Base-by-base conservation (phyloP, 208 protist species). In the Trypanosoma platydactyli region DNA sequence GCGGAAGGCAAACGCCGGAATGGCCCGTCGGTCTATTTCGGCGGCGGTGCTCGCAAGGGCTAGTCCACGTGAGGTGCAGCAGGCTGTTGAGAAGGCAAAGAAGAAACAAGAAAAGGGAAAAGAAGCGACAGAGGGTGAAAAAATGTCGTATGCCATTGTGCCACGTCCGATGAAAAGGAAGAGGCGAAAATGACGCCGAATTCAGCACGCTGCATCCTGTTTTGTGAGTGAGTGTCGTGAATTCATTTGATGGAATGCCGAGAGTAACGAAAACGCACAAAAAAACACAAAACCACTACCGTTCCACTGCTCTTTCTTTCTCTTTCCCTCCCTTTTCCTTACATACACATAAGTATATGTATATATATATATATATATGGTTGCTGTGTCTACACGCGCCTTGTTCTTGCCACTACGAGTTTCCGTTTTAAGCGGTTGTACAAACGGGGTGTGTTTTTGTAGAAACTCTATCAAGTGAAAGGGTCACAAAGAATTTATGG, bases 1-100 rank as follows among this genome's bases (percentile, higher is more conserved):
- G 27, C 63, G 69, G 12, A 70, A 61, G 57, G 50, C 70, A 49
- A 74, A 73, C 3, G 87, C 73, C 0, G 81, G 68, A 33, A 81
- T 81, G 51, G 79, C 83, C 11, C 81, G 80, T 0, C 67, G 76
- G 30, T 63, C 74, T n/a, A 94, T 94, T 71, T 61, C 84, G n/a
- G 75, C 78, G 1, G 68, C 77, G 1, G 85, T 94, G 18, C 27
- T 81, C 13, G 76, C 77, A 22, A 77, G 83, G 29, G 88, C 88
- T 20, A 89, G 79, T 48, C 49, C 82, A 45, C 86, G 84, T 46
- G 88, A 94, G 58, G 51, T 88, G 20, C 29, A 80, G 35, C 41
- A 64, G 27, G 81, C 81, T 2, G 38, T 70, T 0, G 68, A 56
- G 5, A 70, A 68, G 22, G 65, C 58, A 1, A 70, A 71, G n/a